Base-by-base conservation (phyloP, 805 yeast species). In the Wickerhamomyces pijperi region DNA sequence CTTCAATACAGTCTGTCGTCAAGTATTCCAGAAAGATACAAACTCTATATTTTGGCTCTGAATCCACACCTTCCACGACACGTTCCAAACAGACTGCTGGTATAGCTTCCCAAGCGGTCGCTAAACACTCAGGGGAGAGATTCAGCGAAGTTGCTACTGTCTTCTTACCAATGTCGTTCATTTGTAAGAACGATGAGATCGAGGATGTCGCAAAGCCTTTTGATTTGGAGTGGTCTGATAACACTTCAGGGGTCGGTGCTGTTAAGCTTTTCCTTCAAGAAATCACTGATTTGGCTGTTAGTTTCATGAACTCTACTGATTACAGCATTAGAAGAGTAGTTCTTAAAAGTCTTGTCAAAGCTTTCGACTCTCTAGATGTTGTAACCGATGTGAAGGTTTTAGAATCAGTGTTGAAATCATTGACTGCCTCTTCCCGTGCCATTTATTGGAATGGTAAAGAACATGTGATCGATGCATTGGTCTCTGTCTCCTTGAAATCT, bases 361-460 rank as follows among this genome's bases (percentile, higher is more conserved):
- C 83, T 9, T 67, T 81, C 42, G 63, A 65, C 38, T 60, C 66
- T 3, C 56, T 79, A 11, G 67, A 64, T 25, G 53, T 48, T 12
- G 41, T 52, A 11, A 45, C 46, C 2, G 45, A 54, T 1, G 44
- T 54, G 4, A 44, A 54, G 4, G 55, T 48, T 20, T 32, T 47
- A 18, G 53, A 53, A 2, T 54, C 48, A 15, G 54, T 85, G 15
- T 72, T 82, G 42, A 58, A 63, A 0, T 61, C 76, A 6, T 61
- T 85, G 35, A 54, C 82, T 15, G 68, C 67, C 21, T 75, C 94
- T 0, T 67, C 78, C 40, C 65, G 68, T 40, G 96, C 96, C 1
- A 74, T 94, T 43, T 72, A 90, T 9, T 90, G 95, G 92, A 68
- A 69, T 14, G 97, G 97, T 5, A 90, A 90, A 51, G 96, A 87